Conservation (phyloP, 2,329 filamentous ascomycete genomes). For the Aureobasidium sp. region DNA sequence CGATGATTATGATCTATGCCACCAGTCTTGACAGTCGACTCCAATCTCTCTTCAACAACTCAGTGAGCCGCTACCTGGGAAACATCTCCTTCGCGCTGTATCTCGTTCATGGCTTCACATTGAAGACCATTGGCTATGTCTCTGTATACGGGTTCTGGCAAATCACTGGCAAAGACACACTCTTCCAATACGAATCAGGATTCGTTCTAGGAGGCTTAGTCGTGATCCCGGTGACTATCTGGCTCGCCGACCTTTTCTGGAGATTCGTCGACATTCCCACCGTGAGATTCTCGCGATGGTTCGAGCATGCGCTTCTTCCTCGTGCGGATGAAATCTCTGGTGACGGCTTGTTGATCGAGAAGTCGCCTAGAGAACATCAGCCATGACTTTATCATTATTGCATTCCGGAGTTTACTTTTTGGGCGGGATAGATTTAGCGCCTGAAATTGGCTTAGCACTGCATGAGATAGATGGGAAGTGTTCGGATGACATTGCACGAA, state of each 20-base stretch:
- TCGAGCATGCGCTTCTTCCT: constrained; percentile 30
- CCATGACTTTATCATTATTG: background rate
- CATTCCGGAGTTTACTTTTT: background rate
- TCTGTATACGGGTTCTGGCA: constrained; percentile 40
- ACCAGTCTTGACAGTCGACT: constrained; percentile 39
- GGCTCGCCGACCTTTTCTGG: constrained; percentile 50
- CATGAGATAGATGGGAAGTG: background rate
- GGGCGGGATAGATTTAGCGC: background rate
- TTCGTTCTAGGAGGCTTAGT: constrained; percentile 40
- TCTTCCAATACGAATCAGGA: constrained; percentile 37
- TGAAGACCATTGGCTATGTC: constrained; percentile 45
- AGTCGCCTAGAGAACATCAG: constrained; percentile 1
- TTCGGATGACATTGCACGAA: background rate
- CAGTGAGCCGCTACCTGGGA: constrained; percentile 47
- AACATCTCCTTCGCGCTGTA: constrained; percentile 53
- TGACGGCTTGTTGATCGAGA: background rate
- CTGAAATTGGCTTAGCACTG: too few species aligned
- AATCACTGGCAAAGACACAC: constrained; percentile 39
- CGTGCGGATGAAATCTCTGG: background rate
- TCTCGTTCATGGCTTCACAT: constrained; percentile 50
- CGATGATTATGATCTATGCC: constrained; percentile 40
- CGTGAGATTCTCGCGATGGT: constrained; percentile 48
- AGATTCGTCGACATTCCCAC: constrained; percentile 46
- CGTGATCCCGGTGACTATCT: constrained; percentile 45
- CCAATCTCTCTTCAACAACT: constrained; percentile 42